Conservation (phyloP, 2,329 filamentous ascomycete genomes). For the Sporothrix protearum region DNA sequence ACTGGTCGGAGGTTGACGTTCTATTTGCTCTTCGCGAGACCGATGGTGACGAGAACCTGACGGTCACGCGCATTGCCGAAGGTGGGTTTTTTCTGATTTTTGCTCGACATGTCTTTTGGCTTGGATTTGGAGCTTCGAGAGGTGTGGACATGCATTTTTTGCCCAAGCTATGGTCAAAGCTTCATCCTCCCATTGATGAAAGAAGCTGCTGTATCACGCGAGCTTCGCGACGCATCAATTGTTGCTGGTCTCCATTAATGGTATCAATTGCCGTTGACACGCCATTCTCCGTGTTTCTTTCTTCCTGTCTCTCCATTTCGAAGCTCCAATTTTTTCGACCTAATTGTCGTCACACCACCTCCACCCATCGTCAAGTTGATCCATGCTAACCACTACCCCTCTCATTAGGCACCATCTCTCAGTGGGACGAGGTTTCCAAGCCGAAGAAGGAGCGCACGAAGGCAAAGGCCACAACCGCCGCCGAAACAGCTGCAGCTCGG, state of each 20-base stretch:
- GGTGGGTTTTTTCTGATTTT: conserved; percentile 47
- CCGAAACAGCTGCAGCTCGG: conserved; percentile 48
- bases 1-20: conserved; percentile 94
- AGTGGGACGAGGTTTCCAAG: conserved; percentile 82
- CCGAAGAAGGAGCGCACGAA: conserved; percentile 70
- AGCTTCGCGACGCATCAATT: background rate
- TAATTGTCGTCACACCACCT: background rate
- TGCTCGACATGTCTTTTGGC: background rate
- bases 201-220: background rate
- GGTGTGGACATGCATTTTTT: background rate
- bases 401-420: conserved; percentile 65
- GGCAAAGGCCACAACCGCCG: conserved; percentile 62
- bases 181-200: background rate
- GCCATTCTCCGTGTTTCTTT: background rate
- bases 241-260: background rate
- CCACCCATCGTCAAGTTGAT: background rate
- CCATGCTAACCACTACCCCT: background rate
- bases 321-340: conserved; percentile 17
- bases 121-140: background rate
- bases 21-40: conserved; percentile 90
- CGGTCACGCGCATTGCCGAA: conserved; percentile 75
- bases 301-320: background rate
- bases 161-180: background rate
- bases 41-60: conserved; percentile 69
- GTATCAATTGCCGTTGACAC: background rate